These are phyloP conservation scores for Colletotrichum lini DNA, from an alignment of 2,329 filamentous ascomycete genomes.

Conservation along the genomic window DNA sequence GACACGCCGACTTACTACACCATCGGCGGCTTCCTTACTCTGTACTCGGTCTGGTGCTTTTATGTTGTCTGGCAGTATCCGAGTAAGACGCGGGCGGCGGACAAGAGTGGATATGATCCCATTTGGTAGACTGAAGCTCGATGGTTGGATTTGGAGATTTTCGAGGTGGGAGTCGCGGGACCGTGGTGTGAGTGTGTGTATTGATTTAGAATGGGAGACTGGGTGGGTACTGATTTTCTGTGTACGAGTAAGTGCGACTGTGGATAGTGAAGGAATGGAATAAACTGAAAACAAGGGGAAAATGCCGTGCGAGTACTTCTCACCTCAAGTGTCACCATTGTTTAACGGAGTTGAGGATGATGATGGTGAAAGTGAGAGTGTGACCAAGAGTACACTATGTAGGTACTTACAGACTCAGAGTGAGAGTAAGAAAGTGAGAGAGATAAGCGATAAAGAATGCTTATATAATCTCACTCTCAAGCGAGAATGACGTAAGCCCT, in stretches of 20 bases:
- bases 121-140: constrained; percentile 16
- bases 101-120: constrained; percentile 4
- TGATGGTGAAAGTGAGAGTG: neutral
- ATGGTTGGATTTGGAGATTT: neutral
- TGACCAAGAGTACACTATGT: no score
- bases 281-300: no score
- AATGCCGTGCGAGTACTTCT: no score
- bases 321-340: no score
- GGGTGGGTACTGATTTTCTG: no score
- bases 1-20: constrained; percentile 13
- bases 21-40: constrained; percentile 5
- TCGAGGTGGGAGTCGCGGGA: no score
- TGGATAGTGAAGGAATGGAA: no score
- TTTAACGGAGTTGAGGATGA: no score
- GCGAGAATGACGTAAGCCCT: constrained; percentile 9
- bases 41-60: constrained; percentile 20
- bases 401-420: neutral
- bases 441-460: neutral
- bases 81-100: constrained; percentile 11
- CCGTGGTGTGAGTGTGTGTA: no score
- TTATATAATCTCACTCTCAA: constrained; percentile 9
- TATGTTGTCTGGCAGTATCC: constrained; percentile 18
- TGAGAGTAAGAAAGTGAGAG: neutral
- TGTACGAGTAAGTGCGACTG: no score
- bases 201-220: no score